A percentile compares a stretch with the other conserved stretches of the same genome.
Conservation (phyloP, 176 grass and related monocot genomes). For the Aegilops speltoides region DNA sequence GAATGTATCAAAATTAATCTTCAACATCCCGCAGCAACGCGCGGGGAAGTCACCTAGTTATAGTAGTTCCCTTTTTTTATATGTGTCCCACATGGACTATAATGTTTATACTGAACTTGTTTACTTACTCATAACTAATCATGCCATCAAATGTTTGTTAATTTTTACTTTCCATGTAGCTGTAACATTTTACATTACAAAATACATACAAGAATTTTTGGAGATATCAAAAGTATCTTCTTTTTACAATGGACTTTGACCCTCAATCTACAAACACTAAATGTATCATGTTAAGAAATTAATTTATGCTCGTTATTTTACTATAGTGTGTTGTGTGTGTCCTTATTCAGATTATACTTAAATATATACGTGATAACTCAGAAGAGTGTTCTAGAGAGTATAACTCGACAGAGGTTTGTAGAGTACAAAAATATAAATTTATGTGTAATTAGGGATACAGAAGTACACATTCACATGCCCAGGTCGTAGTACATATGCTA, state of each 20-base stretch:
- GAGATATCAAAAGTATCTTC: not conserved
- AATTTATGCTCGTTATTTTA: not conserved
- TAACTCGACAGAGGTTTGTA: not conserved
- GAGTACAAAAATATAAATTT: not conserved
- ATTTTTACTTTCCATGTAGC: not conserved
- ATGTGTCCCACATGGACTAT: too few species aligned
- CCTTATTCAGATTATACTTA: not conserved
- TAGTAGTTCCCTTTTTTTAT: too few species aligned
- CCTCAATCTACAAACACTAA: not conserved
- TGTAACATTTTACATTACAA: not conserved
- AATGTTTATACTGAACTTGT: not conserved
- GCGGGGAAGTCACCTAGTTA: too few species aligned
- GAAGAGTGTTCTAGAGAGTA: not conserved
- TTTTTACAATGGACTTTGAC: not conserved
- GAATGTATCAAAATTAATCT: too few species aligned
- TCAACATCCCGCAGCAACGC: too few species aligned
- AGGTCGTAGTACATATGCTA: too few species aligned
- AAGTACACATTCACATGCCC: not conserved
- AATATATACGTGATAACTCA: not conserved
- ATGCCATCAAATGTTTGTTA: not conserved
- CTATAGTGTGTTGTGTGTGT: not conserved
- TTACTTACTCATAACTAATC: not conserved
- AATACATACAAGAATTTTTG: not conserved
- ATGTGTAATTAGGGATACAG: not conserved
- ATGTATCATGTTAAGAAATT: not conserved